Conservation (phyloP, 768 basidiomycete species). For the Lentinula aciculospora region DNA sequence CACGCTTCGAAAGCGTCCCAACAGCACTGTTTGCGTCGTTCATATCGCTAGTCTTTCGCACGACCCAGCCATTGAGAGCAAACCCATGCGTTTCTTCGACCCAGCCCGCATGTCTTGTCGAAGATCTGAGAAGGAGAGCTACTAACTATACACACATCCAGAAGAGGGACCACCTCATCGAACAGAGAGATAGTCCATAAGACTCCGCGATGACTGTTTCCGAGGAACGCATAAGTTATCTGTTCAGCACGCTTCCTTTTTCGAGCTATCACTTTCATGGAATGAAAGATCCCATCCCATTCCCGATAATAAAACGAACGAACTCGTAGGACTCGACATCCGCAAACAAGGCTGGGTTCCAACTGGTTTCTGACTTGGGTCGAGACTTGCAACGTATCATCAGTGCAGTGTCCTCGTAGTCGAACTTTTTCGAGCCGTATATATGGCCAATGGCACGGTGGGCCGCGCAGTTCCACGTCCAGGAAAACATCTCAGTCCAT, state of each 20-base stretch:
- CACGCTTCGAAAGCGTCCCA: background rate
- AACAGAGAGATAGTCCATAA: background rate
- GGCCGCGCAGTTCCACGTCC: background rate
- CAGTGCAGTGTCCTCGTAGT: background rate
- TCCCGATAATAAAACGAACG: background rate
- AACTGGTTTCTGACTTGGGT: background rate
- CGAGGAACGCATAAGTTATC: background rate
- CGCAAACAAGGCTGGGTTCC: background rate
- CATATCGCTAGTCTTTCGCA: background rate
- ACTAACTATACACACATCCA: background rate
- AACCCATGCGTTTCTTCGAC: background rate
- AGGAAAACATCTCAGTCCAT: background rate
- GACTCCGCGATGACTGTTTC: background rate
- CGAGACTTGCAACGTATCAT: background rate
- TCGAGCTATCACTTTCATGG: background rate
- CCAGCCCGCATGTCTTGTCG: background rate
- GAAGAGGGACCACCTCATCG: background rate
- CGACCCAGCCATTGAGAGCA: background rate
- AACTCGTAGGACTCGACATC: background rate
- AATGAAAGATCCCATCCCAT: background rate
- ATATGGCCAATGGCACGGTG: background rate
- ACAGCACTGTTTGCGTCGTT: background rate
- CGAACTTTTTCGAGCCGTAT: background rate
- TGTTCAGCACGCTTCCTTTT: background rate
- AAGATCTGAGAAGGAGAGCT: background rate